These are phyloP conservation scores for Nakazawaea molendinolei DNA, from an alignment of 805 yeast species.

Conservation along the genomic window DNA sequence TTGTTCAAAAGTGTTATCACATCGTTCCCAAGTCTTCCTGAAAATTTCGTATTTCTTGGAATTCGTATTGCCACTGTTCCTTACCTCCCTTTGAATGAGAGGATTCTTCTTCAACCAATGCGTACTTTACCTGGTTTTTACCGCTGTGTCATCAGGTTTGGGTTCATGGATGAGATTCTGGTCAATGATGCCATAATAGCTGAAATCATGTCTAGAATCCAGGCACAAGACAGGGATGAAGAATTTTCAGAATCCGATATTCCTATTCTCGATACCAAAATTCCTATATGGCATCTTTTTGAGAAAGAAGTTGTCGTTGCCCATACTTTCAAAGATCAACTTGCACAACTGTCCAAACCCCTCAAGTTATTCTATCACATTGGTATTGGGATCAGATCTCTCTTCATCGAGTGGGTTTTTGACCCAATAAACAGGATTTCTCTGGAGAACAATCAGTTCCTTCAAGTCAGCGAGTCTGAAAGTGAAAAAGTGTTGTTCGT, in stretches of 20 bases:
- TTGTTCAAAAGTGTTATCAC: constrained; percentile 30
- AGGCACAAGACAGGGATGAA: constrained; percentile 11
- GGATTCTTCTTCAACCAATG: constrained; percentile 32
- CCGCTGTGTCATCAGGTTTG: constrained; percentile 41
- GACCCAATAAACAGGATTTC: constrained; percentile 15
- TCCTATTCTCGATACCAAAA: too few species aligned
- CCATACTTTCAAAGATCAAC: constrained; percentile 7
- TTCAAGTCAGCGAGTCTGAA: constrained; percentile 8
- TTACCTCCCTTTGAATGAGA: constrained; percentile 29
- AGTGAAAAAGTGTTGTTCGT: constrained; percentile 19
- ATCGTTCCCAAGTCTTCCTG: constrained; percentile 38
- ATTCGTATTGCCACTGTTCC: constrained; percentile 37
- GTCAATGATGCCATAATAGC: constrained; percentile 18
- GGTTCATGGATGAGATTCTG: constrained; percentile 36
- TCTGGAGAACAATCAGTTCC: constrained; percentile 11
- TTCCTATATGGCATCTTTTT: constrained; percentile 21
- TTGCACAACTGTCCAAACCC: constrained; percentile 1
- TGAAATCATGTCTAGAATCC: constrained; percentile 14
- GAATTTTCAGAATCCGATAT: constrained; percentile 13
- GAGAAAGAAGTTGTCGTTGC: constrained; percentile 19
- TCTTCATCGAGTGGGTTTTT: constrained; percentile 16
- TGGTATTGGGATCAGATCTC: constrained; percentile 1
- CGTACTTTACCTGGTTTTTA: constrained; percentile 37
- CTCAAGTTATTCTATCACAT: constrained; percentile 4
- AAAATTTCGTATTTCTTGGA: constrained; percentile 36